Evolutionary conservation across 2,329 filamentous ascomycete species (phyloP), one percentile per base, ranked within the genome.

Genomic region (Fusarium oligoseptatum): DNA sequence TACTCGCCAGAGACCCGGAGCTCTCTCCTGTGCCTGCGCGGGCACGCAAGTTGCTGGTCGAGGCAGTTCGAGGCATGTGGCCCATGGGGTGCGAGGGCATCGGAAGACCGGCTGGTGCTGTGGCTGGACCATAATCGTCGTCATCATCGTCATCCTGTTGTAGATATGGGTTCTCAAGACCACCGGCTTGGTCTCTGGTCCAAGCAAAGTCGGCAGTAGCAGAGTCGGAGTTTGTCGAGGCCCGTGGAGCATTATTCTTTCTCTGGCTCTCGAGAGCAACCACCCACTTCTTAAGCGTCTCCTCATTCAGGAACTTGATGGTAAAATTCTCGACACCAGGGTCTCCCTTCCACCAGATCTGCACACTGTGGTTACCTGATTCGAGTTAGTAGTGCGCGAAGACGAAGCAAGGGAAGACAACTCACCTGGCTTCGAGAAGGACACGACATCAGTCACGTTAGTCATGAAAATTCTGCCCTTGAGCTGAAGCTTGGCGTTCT

Each of bases 381-480:
- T 11, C 41, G 7, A 45, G 74, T 86, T 77, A 84, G 82, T 66
- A 52, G 20, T 39, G 52, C 48, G 37, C 39, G 9, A 15, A 64
- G 50, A 3, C 11, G 72, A 43, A 74, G 68, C 43, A 37, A 5
- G 1, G 5, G 0, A 27, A 15, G 27, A 48, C 41, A 67, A 81
- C 89, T 81, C 90, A 97, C 95, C 95, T 83, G 95, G 94, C 83
- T 95, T 98, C 60, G 93, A 92, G 69, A 97, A 87, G 20, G 93
- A 95, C 48, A 98, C 87, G n/a, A 98, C 92, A 82, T 98, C 95
- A 43, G 95, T 98, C 64, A 99, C 96, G 80, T 99, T 99, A 77
- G 95, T 95, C 95, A 99, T 98, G 85, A 98, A 98, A 79, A 99
- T 99, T 61, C 97, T 92, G 43, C 97, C 97, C 84, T 99, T 99